These are phyloP conservation scores for Trichoderma harzianum DNA, from an alignment of 2,329 filamentous ascomycete genomes.

Conservation along the genomic window DNA sequence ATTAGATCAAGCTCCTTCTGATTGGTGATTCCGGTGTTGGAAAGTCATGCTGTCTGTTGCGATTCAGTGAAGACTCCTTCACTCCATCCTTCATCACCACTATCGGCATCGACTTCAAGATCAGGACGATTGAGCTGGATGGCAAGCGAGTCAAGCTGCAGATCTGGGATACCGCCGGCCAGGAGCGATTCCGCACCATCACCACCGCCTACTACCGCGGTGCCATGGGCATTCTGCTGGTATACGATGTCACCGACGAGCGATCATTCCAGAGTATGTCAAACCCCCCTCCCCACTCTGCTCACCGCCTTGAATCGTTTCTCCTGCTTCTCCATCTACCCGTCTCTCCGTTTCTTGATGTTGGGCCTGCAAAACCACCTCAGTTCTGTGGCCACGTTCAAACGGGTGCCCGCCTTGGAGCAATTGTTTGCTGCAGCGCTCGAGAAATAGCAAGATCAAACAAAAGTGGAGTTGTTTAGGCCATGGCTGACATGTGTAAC, in stretches of 20 bases:
- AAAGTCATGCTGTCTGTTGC: conserved; percentile 94
- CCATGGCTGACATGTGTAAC: conserved; percentile 5
- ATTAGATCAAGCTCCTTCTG: conserved; percentile 90
- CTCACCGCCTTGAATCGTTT: conserved; percentile 1
- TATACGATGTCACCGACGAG: conserved; percentile 98
- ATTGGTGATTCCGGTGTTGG: conserved; percentile 96
- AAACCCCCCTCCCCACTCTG: not conserved
- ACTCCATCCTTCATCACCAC: conserved; percentile 98
- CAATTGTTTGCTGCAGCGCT: not conserved
- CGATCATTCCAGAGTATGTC: conserved; percentile 86
- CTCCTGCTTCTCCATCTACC: not conserved
- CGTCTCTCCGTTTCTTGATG: not conserved
- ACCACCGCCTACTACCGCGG: conserved; percentile 98
- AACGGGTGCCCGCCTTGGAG: not conserved
- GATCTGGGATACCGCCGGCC: conserved; percentile 98
- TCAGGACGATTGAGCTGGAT: conserved; percentile 96
- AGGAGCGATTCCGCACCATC: conserved; percentile 98
- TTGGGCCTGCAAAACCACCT: not conserved
- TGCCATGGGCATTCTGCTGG: conserved; percentile 95
- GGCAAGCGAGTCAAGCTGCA: conserved; percentile 98
- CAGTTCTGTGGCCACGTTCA: not conserved
- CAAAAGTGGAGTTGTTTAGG: not conserved
- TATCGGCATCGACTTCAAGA: conserved; percentile 99
- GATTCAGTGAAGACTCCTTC: conserved; percentile 97
- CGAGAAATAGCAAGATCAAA: not conserved